These are phyloP conservation scores for Ophiosphaerella korrae DNA, from an alignment of 2,329 filamentous ascomycete species.

Conservation along the genomic window DNA sequence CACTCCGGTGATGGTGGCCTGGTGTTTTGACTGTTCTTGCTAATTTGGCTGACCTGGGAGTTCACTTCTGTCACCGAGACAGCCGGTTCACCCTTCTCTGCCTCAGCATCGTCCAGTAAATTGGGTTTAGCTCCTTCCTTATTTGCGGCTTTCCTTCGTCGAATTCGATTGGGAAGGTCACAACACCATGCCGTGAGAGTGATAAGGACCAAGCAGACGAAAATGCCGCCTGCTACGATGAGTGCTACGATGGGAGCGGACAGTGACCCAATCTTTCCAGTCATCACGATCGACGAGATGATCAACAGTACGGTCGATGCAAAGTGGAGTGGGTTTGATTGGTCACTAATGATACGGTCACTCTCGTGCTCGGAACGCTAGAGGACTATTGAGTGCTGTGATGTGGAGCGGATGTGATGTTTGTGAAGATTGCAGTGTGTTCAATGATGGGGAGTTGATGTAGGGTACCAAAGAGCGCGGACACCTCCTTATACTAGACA, in stretches of 20 bases:
- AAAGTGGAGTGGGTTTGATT: neutral
- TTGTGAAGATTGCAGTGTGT: too few species aligned
- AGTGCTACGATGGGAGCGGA: slow-evolving; percentile 13
- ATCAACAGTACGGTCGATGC: neutral
- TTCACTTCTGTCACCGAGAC: slow-evolving; percentile 7
- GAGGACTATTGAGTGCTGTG: too few species aligned
- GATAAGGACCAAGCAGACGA: slow-evolving; percentile 12
- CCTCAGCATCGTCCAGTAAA: slow-evolving; percentile 1
- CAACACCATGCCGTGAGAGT: slow-evolving; percentile 11
- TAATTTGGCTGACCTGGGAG: slow-evolving; percentile 6
- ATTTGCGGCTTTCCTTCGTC: slow-evolving; percentile 7
- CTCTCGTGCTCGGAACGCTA: too few species aligned
- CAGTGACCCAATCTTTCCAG: slow-evolving; percentile 8
- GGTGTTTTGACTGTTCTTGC: slow-evolving; percentile 4
- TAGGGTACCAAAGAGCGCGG: neutral
- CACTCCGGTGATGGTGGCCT: slow-evolving; percentile 11
- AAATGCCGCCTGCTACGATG: slow-evolving; percentile 14
- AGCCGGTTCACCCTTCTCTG: slow-evolving; percentile 12
- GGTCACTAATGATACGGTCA: neutral
- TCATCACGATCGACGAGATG: slow-evolving; percentile 1
- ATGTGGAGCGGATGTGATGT: too few species aligned
- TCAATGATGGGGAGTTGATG: too few species aligned
- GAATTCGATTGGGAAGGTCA: slow-evolving; percentile 16
- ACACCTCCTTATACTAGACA: neutral
- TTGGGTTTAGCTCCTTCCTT: slow-evolving; percentile 5